Evolutionary conservation across 2,329 filamentous ascomycete species (phyloP), one percentile per base, ranked within the genome.

Genomic region (Paradendryphiella salina): DNA sequence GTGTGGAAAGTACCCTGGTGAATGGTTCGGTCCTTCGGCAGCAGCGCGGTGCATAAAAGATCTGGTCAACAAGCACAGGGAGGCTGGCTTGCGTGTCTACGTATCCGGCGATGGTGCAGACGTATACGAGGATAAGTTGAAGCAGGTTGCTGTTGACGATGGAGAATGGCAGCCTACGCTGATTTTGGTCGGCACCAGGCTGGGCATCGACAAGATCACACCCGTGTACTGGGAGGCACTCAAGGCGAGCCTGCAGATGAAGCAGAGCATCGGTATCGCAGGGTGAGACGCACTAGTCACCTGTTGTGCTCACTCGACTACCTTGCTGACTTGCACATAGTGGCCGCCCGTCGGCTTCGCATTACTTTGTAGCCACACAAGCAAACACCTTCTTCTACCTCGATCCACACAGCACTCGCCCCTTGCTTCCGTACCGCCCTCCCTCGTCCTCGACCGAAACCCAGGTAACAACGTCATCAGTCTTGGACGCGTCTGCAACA

Each of bases 11-110:
- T 89, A 95, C 66, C 94, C 94, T 0, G 94, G 94, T 31, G 90
- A 97, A 75, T 99, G 94, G 94, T 99, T 99, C 75, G 94, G 94
- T 0, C 94, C 94, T n/a, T 96, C 91, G 14, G 94, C 94, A 5
- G 95, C 94, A 8, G 92, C 94, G 38, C 85, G 87, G 49, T 97
- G 94, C 72, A 96, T 99, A 60, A 87, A 94, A 72, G 89, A 89
- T 15, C 79, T 99, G 31, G 85, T 85, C 18, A 87, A 87, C 52
- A 79, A 83, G 54, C 81, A 86, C 58, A 72, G 79, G 45, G 79
- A 84, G 40, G 79, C 82, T 4, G 82, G 80, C 1, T 76, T 97
- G 10, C 84, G 85, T 36, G 90, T 97, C 8, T 97, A 97, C 66
- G 85, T 92, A 2, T 95, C 91, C 0, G 90, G 89, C 6, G 91